phyloP scores from a whole-genome alignment of 208 protist genomes.

The Crithidia acanthocephali region DNA sequence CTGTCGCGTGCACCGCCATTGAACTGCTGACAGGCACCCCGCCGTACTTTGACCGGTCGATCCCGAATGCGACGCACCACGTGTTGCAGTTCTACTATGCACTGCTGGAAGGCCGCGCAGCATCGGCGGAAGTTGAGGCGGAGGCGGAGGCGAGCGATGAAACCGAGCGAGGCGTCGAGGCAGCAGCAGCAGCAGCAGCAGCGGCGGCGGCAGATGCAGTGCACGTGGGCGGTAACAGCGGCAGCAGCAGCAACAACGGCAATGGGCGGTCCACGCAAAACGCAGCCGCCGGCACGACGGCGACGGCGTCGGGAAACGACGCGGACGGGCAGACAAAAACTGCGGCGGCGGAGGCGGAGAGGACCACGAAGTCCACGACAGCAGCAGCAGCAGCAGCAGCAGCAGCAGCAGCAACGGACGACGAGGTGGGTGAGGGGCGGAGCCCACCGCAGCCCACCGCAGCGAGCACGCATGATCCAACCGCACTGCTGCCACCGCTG shows the following conservation, averaged over 20 bases:
- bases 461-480: too few species aligned
- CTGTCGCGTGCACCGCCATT: constrained; percentile 75
- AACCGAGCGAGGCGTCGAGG: background rate
- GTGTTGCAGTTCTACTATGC: constrained; percentile 41
- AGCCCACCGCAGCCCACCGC: too few species aligned
- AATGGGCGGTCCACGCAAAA: too few species aligned
- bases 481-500: constrained; percentile 33
- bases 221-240: background rate
- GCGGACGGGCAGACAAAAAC: too few species aligned
- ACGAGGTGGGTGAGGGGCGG: too few species aligned
- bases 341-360: too few species aligned
- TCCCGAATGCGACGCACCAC: constrained; percentile 70
- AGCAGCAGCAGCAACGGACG: background rate
- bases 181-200: background rate
- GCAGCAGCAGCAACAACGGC: background rate
- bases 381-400: background rate
- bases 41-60: constrained; percentile 70
- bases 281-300: background rate
- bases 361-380: background rate
- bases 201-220: background rate
- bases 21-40: constrained; percentile 79
- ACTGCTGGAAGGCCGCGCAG: constrained; percentile 10
- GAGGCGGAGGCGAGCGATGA: background rate
- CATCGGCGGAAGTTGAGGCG: too few species aligned
- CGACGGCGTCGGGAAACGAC: background rate